A percentile compares a stretch with the other conserved stretches of the same genome.
phyloP scores from a whole-genome alignment of 345 rosid genomes.

The Erysimum cheiranthoides region DNA sequence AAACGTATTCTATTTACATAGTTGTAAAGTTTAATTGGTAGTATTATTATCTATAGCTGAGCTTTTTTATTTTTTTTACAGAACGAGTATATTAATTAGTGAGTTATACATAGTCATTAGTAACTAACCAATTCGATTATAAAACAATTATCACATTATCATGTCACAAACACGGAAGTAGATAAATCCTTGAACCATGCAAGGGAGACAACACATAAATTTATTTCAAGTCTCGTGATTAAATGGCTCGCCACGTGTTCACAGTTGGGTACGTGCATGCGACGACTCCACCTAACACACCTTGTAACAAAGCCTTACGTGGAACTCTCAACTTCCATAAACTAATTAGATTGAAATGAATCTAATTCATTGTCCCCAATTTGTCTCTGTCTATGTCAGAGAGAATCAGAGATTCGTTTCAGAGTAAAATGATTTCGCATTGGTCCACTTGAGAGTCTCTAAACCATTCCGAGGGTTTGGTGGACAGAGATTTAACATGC shows the following conservation, averaged over 20 bases:
- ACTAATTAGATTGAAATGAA: constrained; percentile 37
- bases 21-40: not conserved
- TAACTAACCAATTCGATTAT: constrained; percentile 4
- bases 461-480: constrained; percentile 20
- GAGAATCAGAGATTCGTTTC: constrained; percentile 33
- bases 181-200: constrained; percentile 21
- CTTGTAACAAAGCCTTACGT: constrained; percentile 33
- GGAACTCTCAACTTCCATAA: constrained; percentile 39
- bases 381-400: constrained; percentile 43
- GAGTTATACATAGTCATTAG: not conserved
- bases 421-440: constrained; percentile 24
- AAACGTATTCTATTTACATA: constrained; percentile 1
- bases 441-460: constrained; percentile 44
- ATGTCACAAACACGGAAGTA: constrained; percentile 39
- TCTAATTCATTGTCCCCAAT: constrained; percentile 35
- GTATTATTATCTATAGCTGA: too few species aligned
- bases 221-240: constrained; percentile 9
- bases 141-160: not conserved
- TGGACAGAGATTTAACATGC: constrained; percentile 41
- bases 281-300: constrained; percentile 37
- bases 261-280: constrained; percentile 33
- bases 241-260: constrained; percentile 25
- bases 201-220: constrained; percentile 31
- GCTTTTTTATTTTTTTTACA: too few species aligned
- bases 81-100: too few species aligned